These are phyloP conservation scores for Cantharellus cinnabarinus DNA, from an alignment of 768 basidiomycete genomes.

Conservation along the genomic window DNA sequence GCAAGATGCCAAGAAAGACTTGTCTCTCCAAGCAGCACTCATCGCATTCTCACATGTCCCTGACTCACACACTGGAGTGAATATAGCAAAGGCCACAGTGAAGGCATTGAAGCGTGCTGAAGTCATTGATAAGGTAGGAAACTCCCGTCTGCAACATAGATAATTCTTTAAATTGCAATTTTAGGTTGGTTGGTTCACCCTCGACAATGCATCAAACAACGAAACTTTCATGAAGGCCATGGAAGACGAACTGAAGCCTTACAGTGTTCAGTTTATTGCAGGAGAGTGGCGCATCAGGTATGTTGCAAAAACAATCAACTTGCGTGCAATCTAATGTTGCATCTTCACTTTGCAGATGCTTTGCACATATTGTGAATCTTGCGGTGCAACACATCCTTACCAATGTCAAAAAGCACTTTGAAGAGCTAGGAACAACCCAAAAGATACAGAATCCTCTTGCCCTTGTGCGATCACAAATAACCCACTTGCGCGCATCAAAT, in stretches of 20 bases:
- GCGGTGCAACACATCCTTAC: constrained; percentile 1
- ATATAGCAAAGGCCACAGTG: constrained; percentile 2
- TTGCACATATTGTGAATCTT: constrained; percentile 3
- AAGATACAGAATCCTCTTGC: no score
- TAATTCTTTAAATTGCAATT: not conserved
- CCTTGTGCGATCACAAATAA: not conserved
- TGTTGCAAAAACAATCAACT: not conserved
- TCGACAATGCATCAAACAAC: not conserved
- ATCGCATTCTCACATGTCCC: constrained; percentile 1
- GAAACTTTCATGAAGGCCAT: not conserved
- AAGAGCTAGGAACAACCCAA: not conserved
- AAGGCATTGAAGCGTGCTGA: not conserved
- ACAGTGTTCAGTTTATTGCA: not conserved
- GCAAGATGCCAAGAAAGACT: not conserved
- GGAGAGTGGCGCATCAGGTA: not conserved
- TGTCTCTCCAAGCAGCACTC: not conserved
- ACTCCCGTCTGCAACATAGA: not conserved
- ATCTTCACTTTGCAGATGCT: not conserved
- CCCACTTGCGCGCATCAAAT: not conserved
- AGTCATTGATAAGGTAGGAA: not conserved
- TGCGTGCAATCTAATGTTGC: not conserved
- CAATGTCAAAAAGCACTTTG: not conserved
- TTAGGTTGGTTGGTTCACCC: not conserved
- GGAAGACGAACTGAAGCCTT: not conserved
- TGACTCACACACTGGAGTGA: not conserved